Percentiles rank a stretch among this genome's conserved stretches.
phyloP scores from a whole-genome alignment of 129 eudicot genomes.

The Chrysanthemum makinoi region DNA sequence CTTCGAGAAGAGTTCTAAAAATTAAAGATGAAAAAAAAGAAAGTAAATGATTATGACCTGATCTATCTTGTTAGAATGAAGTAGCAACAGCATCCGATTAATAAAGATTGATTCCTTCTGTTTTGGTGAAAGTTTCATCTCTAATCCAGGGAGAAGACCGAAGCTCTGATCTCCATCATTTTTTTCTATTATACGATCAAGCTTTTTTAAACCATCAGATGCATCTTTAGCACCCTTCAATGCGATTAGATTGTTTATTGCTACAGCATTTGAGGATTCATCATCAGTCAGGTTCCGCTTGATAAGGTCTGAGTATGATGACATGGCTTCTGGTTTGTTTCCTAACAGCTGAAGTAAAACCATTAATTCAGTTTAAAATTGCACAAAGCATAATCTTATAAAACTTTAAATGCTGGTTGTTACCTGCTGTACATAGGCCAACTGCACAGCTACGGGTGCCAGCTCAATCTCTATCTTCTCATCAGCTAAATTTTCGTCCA shows the following conservation, averaged over 20 bases:
- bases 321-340: conserved; percentile 63
- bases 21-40: neutral
- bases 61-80: conserved; percentile 87
- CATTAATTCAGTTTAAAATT: neutral
- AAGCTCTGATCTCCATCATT: conserved; percentile 49
- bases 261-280: conserved; percentile 77
- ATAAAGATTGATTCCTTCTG: conserved; percentile 75
- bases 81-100: conserved; percentile 77
- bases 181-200: conserved; percentile 76
- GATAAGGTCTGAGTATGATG: conserved; percentile 55
- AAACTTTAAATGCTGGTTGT: neutral
- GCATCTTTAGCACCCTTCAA: conserved; percentile 80
- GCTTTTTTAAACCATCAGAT: conserved; percentile 81
- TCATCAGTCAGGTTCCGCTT: conserved; percentile 66
- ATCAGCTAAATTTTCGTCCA: conserved; percentile 82
- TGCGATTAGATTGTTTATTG: conserved; percentile 70
- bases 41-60: conserved; percentile 47
- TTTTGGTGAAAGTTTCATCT: conserved; percentile 73
- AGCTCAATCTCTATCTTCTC: conserved; percentile 76
- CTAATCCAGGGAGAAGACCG: conserved; percentile 69
- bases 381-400: neutral
- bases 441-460: conserved; percentile 70
- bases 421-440: conserved; percentile 96
- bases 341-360: conserved; percentile 63
- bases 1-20: neutral